phyloP scores from a whole-genome alignment of 768 basidiomycete genomes.

The Symmetrospora coprosmae region DNA sequence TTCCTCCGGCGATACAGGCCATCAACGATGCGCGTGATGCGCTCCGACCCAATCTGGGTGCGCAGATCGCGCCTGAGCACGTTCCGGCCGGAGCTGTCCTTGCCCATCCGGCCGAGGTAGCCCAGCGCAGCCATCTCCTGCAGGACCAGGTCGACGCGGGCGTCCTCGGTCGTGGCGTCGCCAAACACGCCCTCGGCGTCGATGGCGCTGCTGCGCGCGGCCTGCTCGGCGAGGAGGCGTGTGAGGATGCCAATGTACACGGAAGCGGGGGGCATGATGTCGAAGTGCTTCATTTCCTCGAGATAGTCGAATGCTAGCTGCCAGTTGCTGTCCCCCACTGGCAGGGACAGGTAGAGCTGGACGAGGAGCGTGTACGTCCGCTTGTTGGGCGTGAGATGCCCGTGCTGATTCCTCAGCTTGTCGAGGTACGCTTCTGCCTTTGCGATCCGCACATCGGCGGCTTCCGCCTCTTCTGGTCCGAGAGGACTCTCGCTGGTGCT shows the following conservation, averaged over 20 bases:
- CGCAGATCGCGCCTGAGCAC: too few relatives aligned
- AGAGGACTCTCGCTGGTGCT: too few relatives aligned
- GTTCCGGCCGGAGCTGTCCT: too few relatives aligned
- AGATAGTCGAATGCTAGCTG: slow-evolving; percentile 17
- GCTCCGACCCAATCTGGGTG: too few relatives aligned
- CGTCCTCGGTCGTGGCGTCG: too few relatives aligned
- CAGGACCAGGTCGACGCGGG: neutral
- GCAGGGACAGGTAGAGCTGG: neutral
- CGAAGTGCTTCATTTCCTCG: slow-evolving; percentile 19
- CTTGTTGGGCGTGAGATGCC: neutral
- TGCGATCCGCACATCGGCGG: neutral
- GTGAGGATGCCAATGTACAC: neutral
- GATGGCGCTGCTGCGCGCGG: too few relatives aligned
- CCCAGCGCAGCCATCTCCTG: slow-evolving; percentile 19
- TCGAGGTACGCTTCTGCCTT: neutral
- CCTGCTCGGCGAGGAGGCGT: neutral
- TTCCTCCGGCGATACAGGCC: too few relatives aligned
- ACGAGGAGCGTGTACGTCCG: neutral
- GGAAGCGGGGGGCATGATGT: neutral
- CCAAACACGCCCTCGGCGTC: too few relatives aligned
- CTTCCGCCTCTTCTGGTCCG: too few relatives aligned
- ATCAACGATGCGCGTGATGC: too few relatives aligned
- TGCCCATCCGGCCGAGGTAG: neutral
- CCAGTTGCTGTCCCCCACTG: neutral
- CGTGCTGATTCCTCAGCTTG: neutral